These are phyloP conservation scores for Monosporascus sp. DNA, from an alignment of 2,329 filamentous ascomycete species.

Conservation along the genomic window DNA sequence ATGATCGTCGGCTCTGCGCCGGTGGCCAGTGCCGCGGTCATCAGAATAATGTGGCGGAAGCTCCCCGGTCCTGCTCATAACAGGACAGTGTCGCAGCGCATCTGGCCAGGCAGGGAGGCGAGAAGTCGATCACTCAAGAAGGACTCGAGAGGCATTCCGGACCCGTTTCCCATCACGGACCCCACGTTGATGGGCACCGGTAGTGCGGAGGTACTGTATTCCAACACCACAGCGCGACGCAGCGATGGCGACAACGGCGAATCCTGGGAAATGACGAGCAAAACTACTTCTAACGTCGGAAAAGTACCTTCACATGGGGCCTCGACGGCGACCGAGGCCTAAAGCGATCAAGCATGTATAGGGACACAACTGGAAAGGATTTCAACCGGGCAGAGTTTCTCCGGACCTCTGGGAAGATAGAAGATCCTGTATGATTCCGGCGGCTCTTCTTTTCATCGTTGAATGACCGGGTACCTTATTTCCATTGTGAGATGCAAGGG, in stretches of 20 bases:
- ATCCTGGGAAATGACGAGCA: conserved; percentile 1
- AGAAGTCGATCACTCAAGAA: background rate
- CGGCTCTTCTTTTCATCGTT: too few relatives aligned
- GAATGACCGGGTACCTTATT: too few relatives aligned
- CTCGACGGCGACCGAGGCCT: background rate
- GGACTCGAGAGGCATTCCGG: background rate
- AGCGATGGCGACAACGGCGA: conserved; percentile 2
- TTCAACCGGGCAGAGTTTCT: too few relatives aligned
- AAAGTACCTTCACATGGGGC: background rate
- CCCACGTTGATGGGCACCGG: background rate
- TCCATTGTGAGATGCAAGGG: too few relatives aligned
- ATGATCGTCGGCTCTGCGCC: conserved; percentile 19
- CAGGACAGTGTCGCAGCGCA: conserved; percentile 8
- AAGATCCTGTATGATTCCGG: too few relatives aligned
- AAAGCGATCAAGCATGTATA: too few relatives aligned
- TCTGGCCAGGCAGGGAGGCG: conserved; percentile 11
- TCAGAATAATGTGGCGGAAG: conserved; percentile 9
- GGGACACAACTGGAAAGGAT: too few relatives aligned
- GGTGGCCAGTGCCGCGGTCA: conserved; percentile 12
- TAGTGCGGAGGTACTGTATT: conserved; percentile 2
- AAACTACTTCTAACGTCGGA: background rate
- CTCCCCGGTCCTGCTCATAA: background rate
- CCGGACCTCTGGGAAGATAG: too few relatives aligned
- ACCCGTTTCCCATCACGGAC: conserved; percentile 5
- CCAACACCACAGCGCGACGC: background rate